phyloP scores from a whole-genome alignment of 768 basidiomycete genomes.

The Suillus paluster region DNA sequence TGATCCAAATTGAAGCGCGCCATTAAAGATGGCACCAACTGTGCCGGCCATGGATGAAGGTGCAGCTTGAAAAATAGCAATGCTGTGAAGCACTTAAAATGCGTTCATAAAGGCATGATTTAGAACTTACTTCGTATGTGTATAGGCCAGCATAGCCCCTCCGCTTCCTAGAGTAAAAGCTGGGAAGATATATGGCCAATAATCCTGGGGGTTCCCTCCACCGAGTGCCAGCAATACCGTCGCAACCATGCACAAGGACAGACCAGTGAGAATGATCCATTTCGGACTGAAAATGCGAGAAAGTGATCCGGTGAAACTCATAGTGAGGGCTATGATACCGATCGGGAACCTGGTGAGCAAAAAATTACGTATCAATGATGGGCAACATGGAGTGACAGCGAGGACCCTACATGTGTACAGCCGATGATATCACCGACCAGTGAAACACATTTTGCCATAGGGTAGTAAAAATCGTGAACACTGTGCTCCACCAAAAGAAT shows the following conservation, averaged over 20 bases:
- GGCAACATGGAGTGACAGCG: constrained; percentile 9
- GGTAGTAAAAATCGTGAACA: constrained; percentile 39
- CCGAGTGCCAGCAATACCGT: constrained; percentile 49
- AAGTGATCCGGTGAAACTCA: constrained; percentile 43
- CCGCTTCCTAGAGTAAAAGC: constrained; percentile 53
- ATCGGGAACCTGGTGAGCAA: constrained; percentile 43
- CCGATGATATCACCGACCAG: constrained; percentile 46
- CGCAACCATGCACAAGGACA: constrained; percentile 40
- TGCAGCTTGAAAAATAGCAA: constrained; percentile 53
- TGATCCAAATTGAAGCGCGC: constrained; percentile 54
- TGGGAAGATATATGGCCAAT: constrained; percentile 54
- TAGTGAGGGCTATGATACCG: constrained; percentile 41
- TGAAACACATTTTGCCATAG: constrained; percentile 45
- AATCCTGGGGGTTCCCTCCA: constrained; percentile 42
- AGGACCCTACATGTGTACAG: constrained; percentile 41
- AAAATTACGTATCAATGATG: constrained; percentile 4
- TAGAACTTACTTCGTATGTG: constrained; percentile 49
- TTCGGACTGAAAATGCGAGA: constrained; percentile 44
- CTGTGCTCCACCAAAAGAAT: constrained; percentile 45
- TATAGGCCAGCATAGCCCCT: constrained; percentile 49
- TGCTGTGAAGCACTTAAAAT: constrained; percentile 33
- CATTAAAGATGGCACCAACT: constrained; percentile 59
- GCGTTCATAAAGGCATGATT: neutral
- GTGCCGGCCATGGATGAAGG: constrained; percentile 54
- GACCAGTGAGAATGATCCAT: constrained; percentile 49